Conservation (phyloP, 2,329 filamentous ascomycete genomes). For the Dactylonectria macrodidyma region DNA sequence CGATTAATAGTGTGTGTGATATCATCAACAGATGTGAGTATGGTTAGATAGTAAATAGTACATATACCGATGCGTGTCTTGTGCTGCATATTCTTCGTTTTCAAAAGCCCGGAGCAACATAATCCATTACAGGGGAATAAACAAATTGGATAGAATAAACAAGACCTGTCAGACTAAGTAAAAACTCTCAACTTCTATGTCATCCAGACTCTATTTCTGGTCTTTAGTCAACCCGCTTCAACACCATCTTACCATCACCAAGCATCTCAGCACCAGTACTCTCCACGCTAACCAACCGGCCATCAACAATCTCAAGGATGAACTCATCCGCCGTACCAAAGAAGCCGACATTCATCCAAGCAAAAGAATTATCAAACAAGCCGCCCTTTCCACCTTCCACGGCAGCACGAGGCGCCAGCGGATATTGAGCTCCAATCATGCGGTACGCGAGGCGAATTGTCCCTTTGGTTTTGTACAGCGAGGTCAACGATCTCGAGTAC, state of each 20-base stretch:
- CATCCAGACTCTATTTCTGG: not conserved
- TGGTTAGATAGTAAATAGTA: no score
- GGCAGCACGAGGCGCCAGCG: conserved; percentile 15
- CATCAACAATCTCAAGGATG: conserved; percentile 31
- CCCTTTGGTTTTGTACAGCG: conserved; percentile 30
- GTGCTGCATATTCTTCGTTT: no score
- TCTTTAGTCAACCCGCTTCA: conserved; percentile 19
- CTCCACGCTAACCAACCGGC: conserved; percentile 24
- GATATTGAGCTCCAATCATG: not conserved
- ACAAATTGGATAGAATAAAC: no score
- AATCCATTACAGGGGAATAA: no score
- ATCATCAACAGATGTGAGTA: no score
- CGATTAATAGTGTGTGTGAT: no score
- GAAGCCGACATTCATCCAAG: conserved; percentile 29
- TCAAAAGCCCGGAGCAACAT: no score
- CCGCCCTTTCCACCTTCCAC: conserved; percentile 33
- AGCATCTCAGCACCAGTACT: not conserved
- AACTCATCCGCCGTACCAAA: conserved; percentile 23
- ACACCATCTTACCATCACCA: not conserved
- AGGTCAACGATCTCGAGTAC: conserved; percentile 21
- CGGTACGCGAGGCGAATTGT: conserved; percentile 23
- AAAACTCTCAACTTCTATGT: no score
- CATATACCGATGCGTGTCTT: no score
- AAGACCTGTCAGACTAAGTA: no score
- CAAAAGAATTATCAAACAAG: conserved; percentile 29